Percentiles rank a stretch among this genome's conserved stretches.
These are phyloP conservation scores for Pseudogymnoascus sp. DNA, from an alignment of 2,329 filamentous ascomycete species.

Conservation along the genomic window DNA sequence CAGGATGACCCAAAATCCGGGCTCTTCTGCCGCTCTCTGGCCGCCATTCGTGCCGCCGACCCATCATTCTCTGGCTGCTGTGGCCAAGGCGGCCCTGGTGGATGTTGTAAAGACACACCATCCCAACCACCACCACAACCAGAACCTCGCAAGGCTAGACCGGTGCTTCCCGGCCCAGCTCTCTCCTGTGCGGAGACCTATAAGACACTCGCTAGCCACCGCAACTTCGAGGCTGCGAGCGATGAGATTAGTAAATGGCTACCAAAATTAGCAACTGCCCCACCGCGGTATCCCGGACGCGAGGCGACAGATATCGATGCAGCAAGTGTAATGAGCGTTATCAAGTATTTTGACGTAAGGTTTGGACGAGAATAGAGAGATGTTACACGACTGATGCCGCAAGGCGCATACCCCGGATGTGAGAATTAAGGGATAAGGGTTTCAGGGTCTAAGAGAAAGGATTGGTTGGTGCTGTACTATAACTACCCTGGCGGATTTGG, in stretches of 20 bases:
- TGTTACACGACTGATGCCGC: not conserved
- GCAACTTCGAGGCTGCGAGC: slow-evolving; percentile 63
- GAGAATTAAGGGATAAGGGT: not conserved
- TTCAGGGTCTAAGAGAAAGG: not conserved
- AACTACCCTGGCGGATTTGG: not conserved
- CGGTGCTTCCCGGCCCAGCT: slow-evolving; percentile 29
- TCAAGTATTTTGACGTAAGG: slow-evolving; percentile 70
- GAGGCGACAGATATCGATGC: slow-evolving; percentile 70
- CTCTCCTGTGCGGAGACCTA: slow-evolving; percentile 70
- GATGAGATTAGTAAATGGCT: slow-evolving; percentile 70
- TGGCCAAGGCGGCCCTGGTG: slow-evolving; percentile 27
- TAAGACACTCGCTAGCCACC: slow-evolving; percentile 68
- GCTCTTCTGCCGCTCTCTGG: slow-evolving; percentile 73
- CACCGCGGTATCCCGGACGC: slow-evolving; percentile 29
- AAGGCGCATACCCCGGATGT: not conserved
- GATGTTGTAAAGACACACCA: slow-evolving; percentile 48
- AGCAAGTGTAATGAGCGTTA: slow-evolving; percentile 76
- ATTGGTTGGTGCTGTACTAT: slow-evolving; percentile 1
- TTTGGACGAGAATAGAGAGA: slow-evolving; percentile 43
- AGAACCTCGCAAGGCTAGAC: slow-evolving; percentile 17
- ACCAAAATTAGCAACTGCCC: slow-evolving; percentile 55
- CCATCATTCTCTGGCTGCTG: slow-evolving; percentile 10
- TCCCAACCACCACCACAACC: slow-evolving; percentile 21
- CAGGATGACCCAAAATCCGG: slow-evolving; percentile 69
- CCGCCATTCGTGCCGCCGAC: slow-evolving; percentile 43